Conservation (phyloP, 2,329 filamentous ascomycete genomes). For the Penicillium sp. region DNA sequence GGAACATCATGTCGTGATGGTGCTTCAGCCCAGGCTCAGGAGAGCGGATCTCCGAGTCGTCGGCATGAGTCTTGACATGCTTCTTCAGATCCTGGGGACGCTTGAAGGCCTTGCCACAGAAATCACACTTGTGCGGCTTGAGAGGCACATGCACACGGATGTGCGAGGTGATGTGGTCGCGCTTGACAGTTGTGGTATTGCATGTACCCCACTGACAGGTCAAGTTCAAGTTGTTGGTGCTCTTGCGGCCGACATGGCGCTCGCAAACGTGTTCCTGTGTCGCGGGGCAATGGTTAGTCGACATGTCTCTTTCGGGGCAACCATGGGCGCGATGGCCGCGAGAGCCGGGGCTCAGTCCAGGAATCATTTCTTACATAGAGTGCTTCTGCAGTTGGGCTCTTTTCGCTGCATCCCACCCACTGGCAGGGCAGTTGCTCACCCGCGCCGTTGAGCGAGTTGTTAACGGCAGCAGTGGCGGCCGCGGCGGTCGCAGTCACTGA, state of each 20-base stretch:
- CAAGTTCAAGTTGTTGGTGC: slow-evolving; percentile 96
- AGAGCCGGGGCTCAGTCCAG: too few relatives aligned
- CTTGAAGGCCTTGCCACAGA: slow-evolving; percentile 99
- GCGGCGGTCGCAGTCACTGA: slow-evolving; percentile 43
- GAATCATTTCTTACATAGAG: slow-evolving; percentile 62
- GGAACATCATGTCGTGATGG: slow-evolving; percentile 47
- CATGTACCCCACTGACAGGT: slow-evolving; percentile 98
- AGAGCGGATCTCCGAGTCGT: slow-evolving; percentile 80
- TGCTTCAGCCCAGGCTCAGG: slow-evolving; percentile 60
- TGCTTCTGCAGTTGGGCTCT: slow-evolving; percentile 60
- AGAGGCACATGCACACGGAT: slow-evolving; percentile 98
- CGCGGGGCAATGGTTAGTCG: neutral
- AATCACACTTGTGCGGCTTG: slow-evolving; percentile 98
- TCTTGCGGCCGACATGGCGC: slow-evolving; percentile 97
- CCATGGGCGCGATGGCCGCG: neutral
- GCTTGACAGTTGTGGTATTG: slow-evolving; percentile 95
- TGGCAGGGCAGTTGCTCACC: slow-evolving; percentile 57
- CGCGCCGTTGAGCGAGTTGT: slow-evolving; percentile 36
- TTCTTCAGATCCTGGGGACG: slow-evolving; percentile 98
- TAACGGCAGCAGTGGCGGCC: slow-evolving; percentile 42
- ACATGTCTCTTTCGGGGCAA: neutral
- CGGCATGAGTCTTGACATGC: slow-evolving; percentile 98
- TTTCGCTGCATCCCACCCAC: slow-evolving; percentile 67
- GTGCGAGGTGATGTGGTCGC: slow-evolving; percentile 98
- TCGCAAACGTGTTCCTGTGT: slow-evolving; percentile 94